Evolutionary conservation across 1,139 yeast species (phyloP), one percentile per base, ranked within the genome.

Genomic region (Scheffersomyces quercinus): DNA sequence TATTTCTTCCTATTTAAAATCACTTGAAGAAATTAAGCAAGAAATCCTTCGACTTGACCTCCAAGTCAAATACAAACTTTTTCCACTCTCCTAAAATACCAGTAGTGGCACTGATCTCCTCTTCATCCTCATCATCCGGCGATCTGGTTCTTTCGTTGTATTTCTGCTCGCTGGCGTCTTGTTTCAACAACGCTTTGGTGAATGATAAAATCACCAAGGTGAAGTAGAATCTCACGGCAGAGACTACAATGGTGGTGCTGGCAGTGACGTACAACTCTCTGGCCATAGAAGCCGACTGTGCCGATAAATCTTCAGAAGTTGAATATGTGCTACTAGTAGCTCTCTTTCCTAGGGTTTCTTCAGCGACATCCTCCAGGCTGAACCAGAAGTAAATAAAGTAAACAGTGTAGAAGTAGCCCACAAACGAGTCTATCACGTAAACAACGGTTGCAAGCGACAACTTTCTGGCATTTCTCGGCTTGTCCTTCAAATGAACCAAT

Each of bases 311-410:
- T 3, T 28, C 30, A 2, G 38, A 16, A 10, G 34, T 30, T 10
- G 38, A 20, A 20, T 20, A 20, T 8, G 26, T 20, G 26, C 26
- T 6, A 8, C 26, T 35, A 8, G 41, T 32, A 5, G 48, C 47
- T 29, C 52, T 38, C 13, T 38, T 31, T 29, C 45, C 42, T 11
- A 47, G 44, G 13, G 49, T 47, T 29, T 33, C 45, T n/a, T 33
- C 42, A n/a, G 45, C 39, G 60, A 38, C 48, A 44, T 70, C 71
- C 56, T 72, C 81, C 38, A 71, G 56, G 45, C 75, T 67, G 56
- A 89, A 85, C 97, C 97, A 91, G 50, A 82, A 77, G 44, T 77
- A 73, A 12, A 85, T 76, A 60, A 93, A 90, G 63, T 85, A 85
- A 3, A 85, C 52, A 10, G 96, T 88, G 65, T 85, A 89, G 5